Percentiles rank a stretch among this genome's conserved stretches.
phyloP scores from a whole-genome alignment of 306 rosid genomes.

The Clitoria ternatea region DNA sequence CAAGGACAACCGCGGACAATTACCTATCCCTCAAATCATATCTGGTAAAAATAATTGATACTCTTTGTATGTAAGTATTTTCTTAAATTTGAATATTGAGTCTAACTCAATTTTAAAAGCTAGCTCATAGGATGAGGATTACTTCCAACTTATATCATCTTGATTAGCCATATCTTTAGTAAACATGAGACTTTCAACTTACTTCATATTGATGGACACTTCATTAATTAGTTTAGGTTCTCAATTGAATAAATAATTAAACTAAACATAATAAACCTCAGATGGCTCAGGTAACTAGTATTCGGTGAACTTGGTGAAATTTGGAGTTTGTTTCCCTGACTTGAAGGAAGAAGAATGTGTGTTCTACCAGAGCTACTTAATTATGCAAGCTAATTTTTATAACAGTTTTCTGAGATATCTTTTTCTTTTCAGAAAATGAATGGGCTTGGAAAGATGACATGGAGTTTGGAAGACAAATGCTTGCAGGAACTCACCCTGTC shows the following conservation, averaged over 20 bases:
- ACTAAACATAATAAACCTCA: not conserved
- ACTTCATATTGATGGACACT: not conserved
- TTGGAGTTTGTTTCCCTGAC: not conserved
- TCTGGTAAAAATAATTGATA: conserved; percentile 32
- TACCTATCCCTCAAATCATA: conserved; percentile 49
- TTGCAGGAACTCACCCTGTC: conserved; percentile 73
- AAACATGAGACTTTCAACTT: too few relatives aligned
- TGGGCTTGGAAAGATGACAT: conserved; percentile 63
- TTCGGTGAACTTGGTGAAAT: not conserved
- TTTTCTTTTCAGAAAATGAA: conserved; percentile 39
- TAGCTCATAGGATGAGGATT: too few relatives aligned
- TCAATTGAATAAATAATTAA: not conserved
- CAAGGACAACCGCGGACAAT: conserved; percentile 26
- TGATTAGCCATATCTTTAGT: too few relatives aligned
- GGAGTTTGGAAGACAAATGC: conserved; percentile 78
- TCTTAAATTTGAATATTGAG: too few relatives aligned
- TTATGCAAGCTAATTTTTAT: not conserved
- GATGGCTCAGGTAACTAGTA: not conserved
- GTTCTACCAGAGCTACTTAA: not conserved
- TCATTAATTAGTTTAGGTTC: not conserved
- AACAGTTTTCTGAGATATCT: not conserved
- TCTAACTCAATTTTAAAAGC: too few relatives aligned
- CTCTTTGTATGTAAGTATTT: not conserved
- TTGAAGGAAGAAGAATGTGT: too few relatives aligned
- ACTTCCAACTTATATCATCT: too few relatives aligned